Percentiles rank a stretch among this genome's conserved stretches.
Conservation (phyloP, 768 basidiomycete species). For the Boletus vermiculosoides region DNA sequence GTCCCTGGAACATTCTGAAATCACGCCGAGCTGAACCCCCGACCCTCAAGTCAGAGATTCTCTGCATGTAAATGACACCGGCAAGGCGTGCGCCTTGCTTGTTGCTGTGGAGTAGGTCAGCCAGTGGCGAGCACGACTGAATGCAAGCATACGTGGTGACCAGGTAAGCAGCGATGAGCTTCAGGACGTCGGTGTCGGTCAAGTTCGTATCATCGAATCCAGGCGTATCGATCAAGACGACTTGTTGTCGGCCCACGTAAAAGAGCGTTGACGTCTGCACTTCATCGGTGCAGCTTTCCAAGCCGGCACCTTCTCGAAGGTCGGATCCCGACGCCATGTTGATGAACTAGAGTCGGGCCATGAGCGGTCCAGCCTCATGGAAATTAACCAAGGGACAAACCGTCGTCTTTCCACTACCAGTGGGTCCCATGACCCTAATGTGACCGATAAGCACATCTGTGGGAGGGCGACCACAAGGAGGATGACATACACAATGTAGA, state of each 20-base stretch:
- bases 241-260: conserved; percentile 31
- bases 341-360: conserved; percentile 33
- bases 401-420: conserved; percentile 37
- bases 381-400: conserved; percentile 16
- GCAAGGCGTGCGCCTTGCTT: conserved; percentile 39
- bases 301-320: conserved; percentile 32
- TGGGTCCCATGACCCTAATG: conserved; percentile 35
- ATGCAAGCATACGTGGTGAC: conserved; percentile 29
- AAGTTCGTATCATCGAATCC: conserved; percentile 57
- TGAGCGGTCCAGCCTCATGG: conserved; percentile 1
- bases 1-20: conserved; percentile 49
- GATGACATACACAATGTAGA: conserved; percentile 29
- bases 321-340: conserved; percentile 35
- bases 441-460: conserved; percentile 24
- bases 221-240: conserved; percentile 58
- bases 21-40: conserved; percentile 48
- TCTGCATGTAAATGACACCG: conserved; percentile 54
- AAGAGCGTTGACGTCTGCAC: conserved; percentile 32
- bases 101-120: conserved; percentile 28
- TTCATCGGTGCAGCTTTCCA: conserved; percentile 38
- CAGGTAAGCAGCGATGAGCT: conserved; percentile 45
- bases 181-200: conserved; percentile 51
- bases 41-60: conserved; percentile 50
- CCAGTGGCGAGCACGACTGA: neutral
- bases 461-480: neutral